Percentiles rank a stretch among this genome's conserved stretches.
These are phyloP conservation scores for Xylariaceae sp. DNA, from an alignment of 2,329 filamentous ascomycete species.

Conservation along the genomic window DNA sequence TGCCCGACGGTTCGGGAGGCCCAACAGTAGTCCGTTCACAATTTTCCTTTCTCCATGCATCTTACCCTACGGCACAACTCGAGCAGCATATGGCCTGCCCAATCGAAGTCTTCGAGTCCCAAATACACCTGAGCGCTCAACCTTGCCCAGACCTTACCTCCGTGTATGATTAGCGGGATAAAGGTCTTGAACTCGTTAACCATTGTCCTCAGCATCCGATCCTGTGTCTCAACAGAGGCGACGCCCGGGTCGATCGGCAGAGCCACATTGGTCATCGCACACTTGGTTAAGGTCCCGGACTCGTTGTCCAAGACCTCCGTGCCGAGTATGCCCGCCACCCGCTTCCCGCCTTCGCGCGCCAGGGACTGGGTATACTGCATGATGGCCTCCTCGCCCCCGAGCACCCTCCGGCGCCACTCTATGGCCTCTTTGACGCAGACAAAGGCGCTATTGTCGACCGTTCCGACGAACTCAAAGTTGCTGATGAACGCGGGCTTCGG, in stretches of 20 bases:
- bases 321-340: slow-evolving; percentile 56
- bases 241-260: slow-evolving; percentile 53
- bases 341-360: slow-evolving; percentile 56
- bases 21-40: neutral
- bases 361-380: slow-evolving; percentile 57
- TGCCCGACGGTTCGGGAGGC: no score
- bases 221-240: slow-evolving; percentile 30
- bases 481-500: slow-evolving; percentile 56
- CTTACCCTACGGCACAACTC: slow-evolving; percentile 38
- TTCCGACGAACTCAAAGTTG: slow-evolving; percentile 74
- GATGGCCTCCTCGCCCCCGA: slow-evolving; percentile 71
- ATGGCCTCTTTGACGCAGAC: slow-evolving; percentile 68
- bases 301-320: slow-evolving; percentile 69
- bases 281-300: slow-evolving; percentile 55
- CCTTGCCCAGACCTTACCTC: slow-evolving; percentile 60
- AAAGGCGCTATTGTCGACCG: slow-evolving; percentile 66
- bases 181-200: slow-evolving; percentile 64
- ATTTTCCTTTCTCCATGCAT: slow-evolving; percentile 1
- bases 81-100: slow-evolving; percentile 55
- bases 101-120: slow-evolving; percentile 73
- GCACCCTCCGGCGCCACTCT: slow-evolving; percentile 59
- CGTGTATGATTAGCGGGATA: slow-evolving; percentile 58
- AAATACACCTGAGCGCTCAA: slow-evolving; percentile 80
- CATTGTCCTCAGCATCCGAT: slow-evolving; percentile 54
- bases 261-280: slow-evolving; percentile 66